phyloP scores from a whole-genome alignment of 2,329 filamentous ascomycete genomes.

The Aspergillus oerlinghausenensis region DNA sequence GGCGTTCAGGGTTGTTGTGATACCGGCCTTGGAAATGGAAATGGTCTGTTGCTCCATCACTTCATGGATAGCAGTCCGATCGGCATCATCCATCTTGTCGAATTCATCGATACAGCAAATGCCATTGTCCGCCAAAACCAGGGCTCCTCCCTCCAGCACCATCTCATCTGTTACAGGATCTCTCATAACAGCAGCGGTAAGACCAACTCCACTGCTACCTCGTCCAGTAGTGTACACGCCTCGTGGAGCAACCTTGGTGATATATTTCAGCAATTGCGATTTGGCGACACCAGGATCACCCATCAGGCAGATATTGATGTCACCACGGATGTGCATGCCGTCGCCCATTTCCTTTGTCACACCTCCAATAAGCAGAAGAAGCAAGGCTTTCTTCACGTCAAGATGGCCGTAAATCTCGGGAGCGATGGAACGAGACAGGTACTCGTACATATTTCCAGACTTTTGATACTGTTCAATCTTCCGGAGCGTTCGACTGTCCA shows the following conservation, averaged over 20 bases:
- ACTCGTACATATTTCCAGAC: constrained; percentile 90
- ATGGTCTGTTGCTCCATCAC: constrained; percentile 87
- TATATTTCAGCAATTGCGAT: constrained; percentile 96
- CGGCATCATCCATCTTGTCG: constrained; percentile 78
- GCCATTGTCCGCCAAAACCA: constrained; percentile 75
- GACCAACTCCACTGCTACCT: constrained; percentile 74
- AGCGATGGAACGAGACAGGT: constrained; percentile 90
- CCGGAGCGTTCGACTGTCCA: constrained; percentile 73
- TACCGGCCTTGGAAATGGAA: constrained; percentile 83
- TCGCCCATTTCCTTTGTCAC: constrained; percentile 96
- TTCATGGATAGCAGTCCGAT: constrained; percentile 77
- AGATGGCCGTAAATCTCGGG: constrained; percentile 95
- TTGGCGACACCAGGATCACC: constrained; percentile 99
- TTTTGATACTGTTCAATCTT: constrained; percentile 82
- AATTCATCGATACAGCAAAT: constrained; percentile 84
- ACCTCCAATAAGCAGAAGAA: constrained; percentile 92
- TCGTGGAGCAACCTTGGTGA: constrained; percentile 93
- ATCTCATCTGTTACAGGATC: constrained; percentile 77
- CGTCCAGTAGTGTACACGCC: constrained; percentile 81
- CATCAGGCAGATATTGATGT: constrained; percentile 99
- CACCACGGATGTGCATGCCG: constrained; percentile 97
- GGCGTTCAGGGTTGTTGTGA: constrained; percentile 94
- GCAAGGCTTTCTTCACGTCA: constrained; percentile 95
- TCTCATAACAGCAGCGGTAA: constrained; percentile 75
- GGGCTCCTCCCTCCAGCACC: constrained; percentile 72